phyloP scores from a whole-genome alignment of 495 filamentous ascomycete species.

The Aspergillus taichungensis region DNA sequence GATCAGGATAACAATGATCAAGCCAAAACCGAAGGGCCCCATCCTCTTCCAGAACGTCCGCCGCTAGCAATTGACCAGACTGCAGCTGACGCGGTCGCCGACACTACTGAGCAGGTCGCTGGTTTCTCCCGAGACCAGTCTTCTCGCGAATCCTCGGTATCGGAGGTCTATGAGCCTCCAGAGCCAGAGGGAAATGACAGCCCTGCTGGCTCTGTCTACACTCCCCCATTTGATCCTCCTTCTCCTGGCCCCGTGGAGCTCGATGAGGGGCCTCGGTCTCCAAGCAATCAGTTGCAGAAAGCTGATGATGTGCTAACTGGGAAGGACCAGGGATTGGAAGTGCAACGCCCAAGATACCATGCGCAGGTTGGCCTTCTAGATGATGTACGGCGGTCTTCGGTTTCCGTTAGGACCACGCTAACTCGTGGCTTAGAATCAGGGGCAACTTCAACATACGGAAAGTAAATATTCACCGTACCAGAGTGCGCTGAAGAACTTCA shows the following conservation, averaged over 20 bases:
- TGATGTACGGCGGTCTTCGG: constrained; percentile 24
- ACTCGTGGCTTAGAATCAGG: constrained; percentile 17
- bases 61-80: background rate
- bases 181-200: constrained; percentile 34
- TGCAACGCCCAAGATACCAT: constrained; percentile 9
- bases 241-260: constrained; percentile 18
- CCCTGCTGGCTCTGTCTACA: constrained; percentile 24
- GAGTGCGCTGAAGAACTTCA: constrained; percentile 75
- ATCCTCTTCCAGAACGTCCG: constrained; percentile 4
- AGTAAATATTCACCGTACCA: constrained; percentile 61
- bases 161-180: constrained; percentile 52
- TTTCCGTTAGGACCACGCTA: constrained; percentile 4
- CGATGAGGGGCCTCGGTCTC: constrained; percentile 7
- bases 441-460: constrained; percentile 8
- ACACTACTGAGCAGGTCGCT: constrained; percentile 5
- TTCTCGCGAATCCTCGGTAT: constrained; percentile 26
- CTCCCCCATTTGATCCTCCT: constrained; percentile 30
- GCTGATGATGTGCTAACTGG: constrained; percentile 25
- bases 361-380: constrained; percentile 25
- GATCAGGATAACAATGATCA: constrained; percentile 1
- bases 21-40: background rate
- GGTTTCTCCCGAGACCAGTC: constrained; percentile 8
- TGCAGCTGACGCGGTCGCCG: constrained; percentile 3
- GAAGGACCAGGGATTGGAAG: constrained; percentile 19
- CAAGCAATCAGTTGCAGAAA: constrained; percentile 12